Percentiles rank a stretch among this genome's conserved stretches.
Conservation (phyloP, 345 rosid species). For the Pistacia atlantica region DNA sequence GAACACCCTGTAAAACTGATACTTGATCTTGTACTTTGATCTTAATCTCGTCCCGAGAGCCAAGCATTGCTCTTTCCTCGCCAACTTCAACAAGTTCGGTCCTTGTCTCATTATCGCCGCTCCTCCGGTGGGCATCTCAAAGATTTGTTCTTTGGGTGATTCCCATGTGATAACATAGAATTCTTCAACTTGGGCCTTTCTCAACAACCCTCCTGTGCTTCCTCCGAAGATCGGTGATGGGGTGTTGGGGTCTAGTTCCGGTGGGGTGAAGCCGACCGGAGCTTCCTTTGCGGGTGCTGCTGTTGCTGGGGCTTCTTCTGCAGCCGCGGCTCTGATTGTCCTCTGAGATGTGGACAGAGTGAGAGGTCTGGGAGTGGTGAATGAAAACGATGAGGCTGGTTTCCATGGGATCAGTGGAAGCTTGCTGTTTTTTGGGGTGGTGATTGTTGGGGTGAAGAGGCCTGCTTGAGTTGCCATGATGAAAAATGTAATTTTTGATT, state of each 20-base stretch:
- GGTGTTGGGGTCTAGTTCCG: constrained; percentile 76
- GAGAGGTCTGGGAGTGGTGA: constrained; percentile 37
- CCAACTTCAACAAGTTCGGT: constrained; percentile 84
- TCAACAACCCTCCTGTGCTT: constrained; percentile 78
- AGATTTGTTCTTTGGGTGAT: constrained; percentile 88
- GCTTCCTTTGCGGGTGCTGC: constrained; percentile 44
- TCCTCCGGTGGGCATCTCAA: constrained; percentile 96
- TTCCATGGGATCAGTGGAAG: constrained; percentile 48
- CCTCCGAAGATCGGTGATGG: constrained; percentile 95
- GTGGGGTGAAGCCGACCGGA: constrained; percentile 86
- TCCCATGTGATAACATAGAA: constrained; percentile 97
- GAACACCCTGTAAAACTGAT: constrained; percentile 94
- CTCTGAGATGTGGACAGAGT: constrained; percentile 38
- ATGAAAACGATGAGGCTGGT: constrained; percentile 35
- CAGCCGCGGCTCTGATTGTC: constrained; percentile 41
- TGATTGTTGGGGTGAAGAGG: constrained; percentile 56
- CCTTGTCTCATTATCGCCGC: constrained; percentile 98
- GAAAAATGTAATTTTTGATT: no score
- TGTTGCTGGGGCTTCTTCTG: constrained; percentile 28
- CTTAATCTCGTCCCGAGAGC: constrained; percentile 89
- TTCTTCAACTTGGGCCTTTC: constrained; percentile 89
- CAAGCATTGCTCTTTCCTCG: constrained; percentile 94
- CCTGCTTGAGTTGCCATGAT: constrained; percentile 74
- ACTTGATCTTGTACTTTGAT: constrained; percentile 96
- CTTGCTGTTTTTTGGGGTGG: constrained; percentile 46